These are phyloP conservation scores for Camelina hispida DNA, from an alignment of 345 rosid genomes.

Conservation along the genomic window DNA sequence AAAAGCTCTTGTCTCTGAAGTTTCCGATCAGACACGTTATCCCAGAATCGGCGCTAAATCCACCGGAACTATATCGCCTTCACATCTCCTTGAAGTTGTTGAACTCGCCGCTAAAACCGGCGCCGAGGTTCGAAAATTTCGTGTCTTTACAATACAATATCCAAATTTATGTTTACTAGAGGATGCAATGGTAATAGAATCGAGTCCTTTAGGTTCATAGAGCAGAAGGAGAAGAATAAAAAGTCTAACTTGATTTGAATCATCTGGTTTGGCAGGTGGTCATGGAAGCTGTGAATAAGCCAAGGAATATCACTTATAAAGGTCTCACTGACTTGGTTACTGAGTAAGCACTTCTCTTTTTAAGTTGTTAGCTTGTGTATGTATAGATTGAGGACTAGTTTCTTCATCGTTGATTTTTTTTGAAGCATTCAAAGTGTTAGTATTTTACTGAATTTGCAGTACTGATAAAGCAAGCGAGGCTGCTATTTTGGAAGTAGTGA, in stretches of 20 bases:
- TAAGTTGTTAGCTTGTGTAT: neutral
- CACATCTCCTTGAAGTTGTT: slow-evolving; percentile 72
- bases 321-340: slow-evolving; percentile 90
- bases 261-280: slow-evolving; percentile 59
- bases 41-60: slow-evolving; percentile 68
- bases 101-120: slow-evolving; percentile 88
- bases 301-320: slow-evolving; percentile 78
- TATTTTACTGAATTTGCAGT: slow-evolving; percentile 52
- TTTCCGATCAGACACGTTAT: slow-evolving; percentile 51
- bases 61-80: slow-evolving; percentile 69
- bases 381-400: neutral
- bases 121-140: slow-evolving; percentile 64
- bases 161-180: neutral
- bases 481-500: slow-evolving; percentile 83
- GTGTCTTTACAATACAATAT: neutral
- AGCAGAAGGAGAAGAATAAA: neutral
- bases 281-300: slow-evolving; percentile 92
- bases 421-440: slow-evolving; percentile 25
- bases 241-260: neutral
- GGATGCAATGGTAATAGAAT: neutral
- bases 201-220: slow-evolving; percentile 6
- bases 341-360: slow-evolving; percentile 61
- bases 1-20: slow-evolving; percentile 57
- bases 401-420: slow-evolving; percentile 2
- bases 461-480: slow-evolving; percentile 92